Conservation (phyloP, 805 yeast genomes). For the Tetrapisispora nanseiensis region DNA sequence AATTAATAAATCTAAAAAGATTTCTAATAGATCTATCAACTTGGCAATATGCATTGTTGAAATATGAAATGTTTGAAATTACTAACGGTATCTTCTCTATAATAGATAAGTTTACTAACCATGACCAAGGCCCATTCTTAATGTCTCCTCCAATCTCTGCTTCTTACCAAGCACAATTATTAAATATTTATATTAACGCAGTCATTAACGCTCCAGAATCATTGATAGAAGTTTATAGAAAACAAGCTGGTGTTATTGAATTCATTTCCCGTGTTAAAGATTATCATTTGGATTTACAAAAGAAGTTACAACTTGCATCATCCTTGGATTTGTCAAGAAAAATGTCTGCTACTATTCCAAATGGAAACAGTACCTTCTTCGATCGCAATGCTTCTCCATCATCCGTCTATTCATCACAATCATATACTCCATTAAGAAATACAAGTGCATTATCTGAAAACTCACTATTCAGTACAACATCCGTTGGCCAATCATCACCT, state of each 20-base stretch:
- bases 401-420: slow-evolving; percentile 19
- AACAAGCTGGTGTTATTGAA: slow-evolving; percentile 14
- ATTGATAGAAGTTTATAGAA: slow-evolving; percentile 16
- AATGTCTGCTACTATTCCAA: slow-evolving; percentile 5
- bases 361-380: slow-evolving; percentile 10
- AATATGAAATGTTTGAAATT: slow-evolving; percentile 20
- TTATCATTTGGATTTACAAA: slow-evolving; percentile 16
- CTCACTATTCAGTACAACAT: slow-evolving; percentile 22
- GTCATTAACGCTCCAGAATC: slow-evolving; percentile 14
- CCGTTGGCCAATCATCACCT: slow-evolving; percentile 22
- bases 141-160: slow-evolving; percentile 18
- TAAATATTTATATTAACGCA: slow-evolving; percentile 16
- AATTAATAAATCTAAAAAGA: slow-evolving; percentile 37
- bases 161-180: slow-evolving; percentile 12
- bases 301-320: slow-evolving; percentile 20
- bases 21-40: slow-evolving; percentile 39
- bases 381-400: slow-evolving; percentile 14
- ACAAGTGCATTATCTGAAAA: slow-evolving; percentile 26
- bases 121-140: slow-evolving; percentile 22
- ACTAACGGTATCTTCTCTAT: slow-evolving; percentile 20
- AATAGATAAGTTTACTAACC: slow-evolving; percentile 19
- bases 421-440: slow-evolving; percentile 27
- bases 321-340: slow-evolving; percentile 21
- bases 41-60: slow-evolving; percentile 35
- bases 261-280: slow-evolving; percentile 15